Evolutionary conservation across 1,284 basidiomycete genomes (phyloP), one percentile per base, ranked within the genome.

Genomic region (Tremellales sp.): DNA sequence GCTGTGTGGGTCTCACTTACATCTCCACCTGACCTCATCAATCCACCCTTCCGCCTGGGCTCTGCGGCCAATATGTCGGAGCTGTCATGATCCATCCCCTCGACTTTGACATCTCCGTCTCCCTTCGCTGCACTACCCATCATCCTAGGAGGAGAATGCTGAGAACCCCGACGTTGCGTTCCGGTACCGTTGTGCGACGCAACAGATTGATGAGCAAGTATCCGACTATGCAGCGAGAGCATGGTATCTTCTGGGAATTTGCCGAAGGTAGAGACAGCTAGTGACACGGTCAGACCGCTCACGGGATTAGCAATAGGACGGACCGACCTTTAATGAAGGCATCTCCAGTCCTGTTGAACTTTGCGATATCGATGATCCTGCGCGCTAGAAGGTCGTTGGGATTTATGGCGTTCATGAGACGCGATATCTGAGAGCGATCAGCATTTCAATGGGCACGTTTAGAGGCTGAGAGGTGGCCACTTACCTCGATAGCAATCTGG

Each of bases 1-100:
- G 33, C 10, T 9, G 16, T 7, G 19, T 38, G n/a, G 26, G 12
- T 18, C 3, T 14, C 27, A 73, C 81, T 53, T 63, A 88, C 87
- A 25, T 77, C 77, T 47, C 50, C 53, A 3, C 84, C 85, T 14
- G 73, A 74, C 39, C 83, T 76, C 68, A 87, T 76, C 10, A 91
- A 73, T 0, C 89, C 89, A 26, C 89, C 89, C 45, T 80, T 79
- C n/a, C 86, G 75, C 7, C 75, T 71, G 1, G 82, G 81, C 21
- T 88, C 87, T 5, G 87, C 85, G 55, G 86, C 84, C 5, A 92
- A 76, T 0, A 87, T 83, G 40, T 93, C 90, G 45, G 79, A 83
- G 62, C 84, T 81, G 48, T 84, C 81, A n/a, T 87, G 83, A 3
- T 80, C 82, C 59, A 90, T 87, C 12, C 86, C 87, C 52, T 81